Percentiles rank a stretch among this genome's conserved stretches.
These are phyloP conservation scores for Backusella circina DNA, from an alignment of 192 early-diverging fungal genomes.

Conservation along the genomic window DNA sequence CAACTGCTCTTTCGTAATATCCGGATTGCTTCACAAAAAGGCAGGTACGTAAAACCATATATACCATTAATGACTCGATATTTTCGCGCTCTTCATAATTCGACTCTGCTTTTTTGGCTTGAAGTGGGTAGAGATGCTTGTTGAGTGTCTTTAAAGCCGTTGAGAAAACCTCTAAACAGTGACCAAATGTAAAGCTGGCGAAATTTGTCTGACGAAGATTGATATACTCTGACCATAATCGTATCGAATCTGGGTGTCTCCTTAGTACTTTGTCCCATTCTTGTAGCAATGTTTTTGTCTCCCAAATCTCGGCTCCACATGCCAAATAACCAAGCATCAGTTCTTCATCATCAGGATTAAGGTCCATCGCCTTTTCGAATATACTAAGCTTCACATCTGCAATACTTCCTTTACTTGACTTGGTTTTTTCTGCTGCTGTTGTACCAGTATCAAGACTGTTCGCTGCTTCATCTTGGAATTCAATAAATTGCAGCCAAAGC, in stretches of 20 bases:
- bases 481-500: constrained; percentile 50
- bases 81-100: constrained; percentile 24
- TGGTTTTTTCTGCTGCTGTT: constrained; percentile 4
- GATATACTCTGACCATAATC: constrained; percentile 55
- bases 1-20: constrained; percentile 48
- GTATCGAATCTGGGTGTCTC: constrained; percentile 31
- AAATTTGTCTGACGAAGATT: constrained; percentile 54
- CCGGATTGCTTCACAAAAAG: constrained; percentile 54
- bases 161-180: constrained; percentile 41
- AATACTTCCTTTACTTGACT: constrained; percentile 36
- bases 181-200: constrained; percentile 44
- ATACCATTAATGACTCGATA: constrained; percentile 49
- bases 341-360: constrained; percentile 44
- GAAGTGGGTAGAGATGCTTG: neutral
- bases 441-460: constrained; percentile 16
- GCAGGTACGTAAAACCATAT: constrained; percentile 43
- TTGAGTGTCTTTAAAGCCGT: constrained; percentile 32
- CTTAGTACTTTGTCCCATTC: constrained; percentile 53
- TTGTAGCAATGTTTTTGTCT: constrained; percentile 35
- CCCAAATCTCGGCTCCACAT: constrained; percentile 43
- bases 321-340: constrained; percentile 44
- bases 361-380: constrained; percentile 48
- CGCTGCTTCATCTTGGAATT: constrained; percentile 45
- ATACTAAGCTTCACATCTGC: constrained; percentile 52
- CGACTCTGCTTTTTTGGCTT: neutral